A percentile compares a stretch with the other conserved stretches of the same genome.
These are phyloP conservation scores for Zymoseptoria crescenta DNA, from an alignment of 2,329 filamentous ascomycete species.

Conservation along the genomic window DNA sequence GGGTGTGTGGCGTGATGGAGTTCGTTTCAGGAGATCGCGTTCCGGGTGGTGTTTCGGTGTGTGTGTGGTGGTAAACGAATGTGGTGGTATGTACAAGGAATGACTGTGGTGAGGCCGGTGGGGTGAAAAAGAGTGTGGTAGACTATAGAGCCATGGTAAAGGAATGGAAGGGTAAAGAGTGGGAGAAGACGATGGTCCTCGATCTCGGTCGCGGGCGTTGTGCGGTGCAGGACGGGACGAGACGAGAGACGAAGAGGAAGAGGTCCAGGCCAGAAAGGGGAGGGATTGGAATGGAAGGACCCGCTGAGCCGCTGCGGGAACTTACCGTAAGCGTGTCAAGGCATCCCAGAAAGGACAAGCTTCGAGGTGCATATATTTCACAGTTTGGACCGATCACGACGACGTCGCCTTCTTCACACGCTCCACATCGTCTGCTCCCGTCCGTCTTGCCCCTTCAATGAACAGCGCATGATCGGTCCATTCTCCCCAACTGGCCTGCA, in stretches of 20 bases:
- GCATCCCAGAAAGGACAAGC: too few relatives aligned
- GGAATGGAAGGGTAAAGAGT: neutral
- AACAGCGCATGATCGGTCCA: neutral
- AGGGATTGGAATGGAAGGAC: neutral
- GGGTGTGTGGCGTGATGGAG: neutral
- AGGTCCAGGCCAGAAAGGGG: neutral
- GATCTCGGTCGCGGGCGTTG: neutral
- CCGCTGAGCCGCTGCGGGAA: neutral
- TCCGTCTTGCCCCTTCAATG: neutral
- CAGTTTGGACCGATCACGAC: too few relatives aligned
- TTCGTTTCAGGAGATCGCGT: slow-evolving; percentile 9
- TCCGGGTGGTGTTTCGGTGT: slow-evolving; percentile 6
- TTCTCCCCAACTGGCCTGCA: neutral
- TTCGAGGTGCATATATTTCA: too few relatives aligned
- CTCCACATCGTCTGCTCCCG: too few relatives aligned
- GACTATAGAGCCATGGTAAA: neutral
- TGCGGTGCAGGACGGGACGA: neutral
- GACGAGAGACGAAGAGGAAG: neutral
- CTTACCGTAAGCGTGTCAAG: too few relatives aligned
- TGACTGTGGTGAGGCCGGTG: slow-evolving; percentile 15
- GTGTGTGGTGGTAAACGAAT: neutral
- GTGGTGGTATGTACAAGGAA: slow-evolving; percentile 18
- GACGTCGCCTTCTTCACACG: too few relatives aligned
- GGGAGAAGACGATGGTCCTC: neutral
- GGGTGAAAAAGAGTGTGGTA: neutral